Base-by-base conservation (phyloP, 345 rosid species). In the Hibiscus mutabilis region DNA sequence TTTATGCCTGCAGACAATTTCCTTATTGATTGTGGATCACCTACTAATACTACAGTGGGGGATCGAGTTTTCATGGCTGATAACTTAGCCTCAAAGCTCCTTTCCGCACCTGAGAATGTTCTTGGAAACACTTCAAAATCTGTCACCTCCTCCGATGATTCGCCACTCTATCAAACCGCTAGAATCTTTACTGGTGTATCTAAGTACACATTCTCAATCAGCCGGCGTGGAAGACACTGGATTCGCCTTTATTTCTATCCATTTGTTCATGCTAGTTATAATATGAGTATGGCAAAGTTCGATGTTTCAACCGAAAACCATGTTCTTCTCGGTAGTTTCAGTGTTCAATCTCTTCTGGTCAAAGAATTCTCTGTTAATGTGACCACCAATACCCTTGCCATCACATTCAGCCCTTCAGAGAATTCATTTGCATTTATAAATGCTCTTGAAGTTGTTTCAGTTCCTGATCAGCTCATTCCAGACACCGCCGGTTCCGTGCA, bases 1-100 rank as follows among this genome's bases (percentile, higher is more conserved):
- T 93, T 83, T 80, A 47, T 56, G 51, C 98, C 97, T 31, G 62
- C 69, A 27, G 86, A 94, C 72, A 90, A 83, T 76, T 87, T 88
- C 78, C 92, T 90, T 64, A 79, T 94, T 68, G 86, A 94, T 71
- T 90, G 93, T 81, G 97, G 97, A 80, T 94, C 97, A 31, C 73
- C 47, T 76, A 82, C 77, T 71, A 84, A 90, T 55, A 79, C 86
- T 59, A 82, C 84, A 0, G 82, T 84, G 1, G 84, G 78, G 21
- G 69, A 51, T 72, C 91, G 95, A 46, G 86, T 87, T 72, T 91
- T 88, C 74, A 70, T 82, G 62, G 84, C 91, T 25, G 98, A 91
- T 70, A 77, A 67, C 37, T 80, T 83, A 24, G 82, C 87, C 78
- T 83, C 92, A 18, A 84, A 79, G 14, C 70, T 73, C 35, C 75